Evolutionary conservation across 768 basidiomycete species (phyloP).

Genomic region (Trametes punicea): DNA sequence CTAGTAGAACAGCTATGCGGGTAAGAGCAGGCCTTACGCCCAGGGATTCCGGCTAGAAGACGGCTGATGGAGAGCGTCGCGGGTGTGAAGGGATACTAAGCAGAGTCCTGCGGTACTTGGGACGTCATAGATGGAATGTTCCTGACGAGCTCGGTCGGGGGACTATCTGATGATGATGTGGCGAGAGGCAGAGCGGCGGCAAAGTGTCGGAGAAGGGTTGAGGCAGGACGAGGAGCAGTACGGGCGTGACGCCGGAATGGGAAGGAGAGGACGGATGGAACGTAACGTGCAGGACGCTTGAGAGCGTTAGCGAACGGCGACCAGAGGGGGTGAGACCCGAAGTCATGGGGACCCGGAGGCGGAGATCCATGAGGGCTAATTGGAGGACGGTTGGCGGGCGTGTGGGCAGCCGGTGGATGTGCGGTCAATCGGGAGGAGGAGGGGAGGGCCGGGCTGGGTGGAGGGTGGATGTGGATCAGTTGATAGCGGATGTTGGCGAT

Average conservation of each 20-base stretch:
- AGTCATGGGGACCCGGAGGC: slow-evolving; percentile 1
- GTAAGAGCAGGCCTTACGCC: not conserved
- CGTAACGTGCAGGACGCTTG: not conserved
- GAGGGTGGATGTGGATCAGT: slow-evolving; percentile 2
- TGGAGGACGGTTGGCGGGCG: slow-evolving; percentile 10
- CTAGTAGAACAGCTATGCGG: not conserved
- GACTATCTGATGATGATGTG: not conserved
- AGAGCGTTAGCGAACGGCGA: not conserved
- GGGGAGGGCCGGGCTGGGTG: not conserved
- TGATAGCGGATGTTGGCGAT: slow-evolving; percentile 9
- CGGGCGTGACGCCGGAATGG: not conserved
- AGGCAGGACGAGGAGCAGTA: not conserved
- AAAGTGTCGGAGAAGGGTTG: not conserved
- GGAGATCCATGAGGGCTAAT: slow-evolving; percentile 16
- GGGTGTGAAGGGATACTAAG: not conserved
- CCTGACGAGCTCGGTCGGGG: not conserved
- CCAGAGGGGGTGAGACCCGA: not conserved
- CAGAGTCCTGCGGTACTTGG: not conserved
- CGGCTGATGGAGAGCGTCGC: not conserved
- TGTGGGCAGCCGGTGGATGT: slow-evolving; percentile 4
- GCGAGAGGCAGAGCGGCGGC: not conserved
- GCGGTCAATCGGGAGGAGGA: not conserved
- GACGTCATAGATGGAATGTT: not conserved
- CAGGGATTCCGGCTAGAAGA: not conserved
- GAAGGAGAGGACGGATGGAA: not conserved